Conservation (phyloP, 495 filamentous ascomycete species). For the Penicillium coprophilum region DNA sequence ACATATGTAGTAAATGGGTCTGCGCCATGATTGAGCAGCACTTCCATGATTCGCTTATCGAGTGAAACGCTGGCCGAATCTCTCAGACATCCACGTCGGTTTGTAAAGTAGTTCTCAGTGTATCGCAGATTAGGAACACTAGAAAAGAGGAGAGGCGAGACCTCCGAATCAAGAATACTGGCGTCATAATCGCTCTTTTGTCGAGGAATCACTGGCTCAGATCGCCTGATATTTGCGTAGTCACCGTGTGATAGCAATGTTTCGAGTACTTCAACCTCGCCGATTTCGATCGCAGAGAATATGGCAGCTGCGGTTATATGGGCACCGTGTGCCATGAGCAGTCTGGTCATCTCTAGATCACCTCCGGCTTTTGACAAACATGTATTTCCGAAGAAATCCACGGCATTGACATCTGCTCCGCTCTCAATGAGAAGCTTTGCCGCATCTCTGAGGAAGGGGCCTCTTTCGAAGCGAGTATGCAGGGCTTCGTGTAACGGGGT, state of each 20-base stretch:
- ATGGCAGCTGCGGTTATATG: conserved; percentile 6
- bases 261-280: conserved; percentile 13
- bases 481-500: conserved; percentile 20
- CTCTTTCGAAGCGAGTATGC: background rate
- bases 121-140: background rate
- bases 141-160: no score
- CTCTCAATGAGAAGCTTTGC: conserved; percentile 23
- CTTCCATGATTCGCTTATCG: conserved; percentile 3
- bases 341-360: conserved; percentile 13
- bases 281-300: conserved; percentile 14
- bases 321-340: conserved; percentile 18
- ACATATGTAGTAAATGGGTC: conserved; percentile 19
- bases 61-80: no score
- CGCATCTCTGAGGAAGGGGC: conserved; percentile 18
- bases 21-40: conserved; percentile 15
- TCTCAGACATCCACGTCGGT: no score
- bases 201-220: background rate
- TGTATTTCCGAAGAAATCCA: conserved; percentile 17
- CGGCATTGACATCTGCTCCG: conserved; percentile 29
- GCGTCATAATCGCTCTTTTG: no score
- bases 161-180: background rate
- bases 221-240: background rate
- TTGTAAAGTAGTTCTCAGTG: background rate
- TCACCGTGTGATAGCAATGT: conserved; percentile 13
- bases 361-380: conserved; percentile 18